Evolutionary conservation across 805 yeast genomes (phyloP).

Genomic region (Yamadazyma philogaea): DNA sequence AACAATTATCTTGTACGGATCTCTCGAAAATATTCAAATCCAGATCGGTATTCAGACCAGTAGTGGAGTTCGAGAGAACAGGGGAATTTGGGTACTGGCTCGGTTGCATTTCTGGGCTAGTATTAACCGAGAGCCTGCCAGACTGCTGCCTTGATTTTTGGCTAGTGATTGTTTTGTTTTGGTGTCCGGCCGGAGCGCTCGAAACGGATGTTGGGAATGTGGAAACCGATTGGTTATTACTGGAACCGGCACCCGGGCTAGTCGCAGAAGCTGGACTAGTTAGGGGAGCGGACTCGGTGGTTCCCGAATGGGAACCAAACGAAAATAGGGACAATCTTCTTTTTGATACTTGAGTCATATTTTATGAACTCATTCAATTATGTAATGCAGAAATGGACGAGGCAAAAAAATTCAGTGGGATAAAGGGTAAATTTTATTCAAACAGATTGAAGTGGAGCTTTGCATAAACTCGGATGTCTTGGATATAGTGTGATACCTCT

Average conservation of each 20-base stretch:
- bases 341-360: conserved; percentile 12
- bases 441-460: neutral
- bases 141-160: neutral
- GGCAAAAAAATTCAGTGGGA: neutral
- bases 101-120: neutral
- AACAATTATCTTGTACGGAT: conserved; percentile 33
- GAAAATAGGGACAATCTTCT: conserved; percentile 21
- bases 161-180: neutral
- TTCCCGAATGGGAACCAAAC: conserved; percentile 15
- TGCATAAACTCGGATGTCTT: neutral
- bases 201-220: neutral
- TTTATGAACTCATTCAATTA: conserved; percentile 1
- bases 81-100: neutral
- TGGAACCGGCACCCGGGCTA: neutral
- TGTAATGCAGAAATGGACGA: neutral
- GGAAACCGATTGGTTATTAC: neutral
- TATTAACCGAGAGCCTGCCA: neutral
- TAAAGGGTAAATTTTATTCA: neutral
- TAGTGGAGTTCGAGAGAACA: neutral
- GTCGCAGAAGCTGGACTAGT: neutral
- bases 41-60: neutral
- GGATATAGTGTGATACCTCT: neutral
- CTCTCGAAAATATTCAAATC: conserved; percentile 36
- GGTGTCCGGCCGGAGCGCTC: neutral
- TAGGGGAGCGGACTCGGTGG: neutral